Evolutionary conservation across 257 asterid species (phyloP).

Genomic region (Solanum medicagineum): DNA sequence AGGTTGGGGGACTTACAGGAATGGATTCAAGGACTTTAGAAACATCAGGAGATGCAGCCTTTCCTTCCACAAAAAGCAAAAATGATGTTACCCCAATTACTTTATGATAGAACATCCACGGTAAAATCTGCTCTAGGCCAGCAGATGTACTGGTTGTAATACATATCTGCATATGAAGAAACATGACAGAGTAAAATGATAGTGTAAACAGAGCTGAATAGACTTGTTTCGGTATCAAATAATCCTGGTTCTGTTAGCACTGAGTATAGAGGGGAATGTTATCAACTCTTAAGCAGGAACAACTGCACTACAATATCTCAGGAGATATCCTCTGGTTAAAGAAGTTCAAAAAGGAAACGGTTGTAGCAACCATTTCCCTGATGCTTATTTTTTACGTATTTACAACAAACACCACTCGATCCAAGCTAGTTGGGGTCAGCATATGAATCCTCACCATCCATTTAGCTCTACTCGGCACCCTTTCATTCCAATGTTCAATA

Average conservation of each 20-base stretch:
- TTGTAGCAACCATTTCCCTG: background rate
- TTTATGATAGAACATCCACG: constrained; percentile 72
- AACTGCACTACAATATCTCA: background rate
- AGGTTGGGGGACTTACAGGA: constrained; percentile 30
- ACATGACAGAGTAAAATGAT: background rate
- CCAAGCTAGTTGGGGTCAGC: background rate
- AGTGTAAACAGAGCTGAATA: background rate
- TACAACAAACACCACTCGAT: background rate
- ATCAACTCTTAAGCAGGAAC: background rate
- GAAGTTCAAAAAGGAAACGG: background rate
- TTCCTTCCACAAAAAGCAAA: constrained; percentile 58
- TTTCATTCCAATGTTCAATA: background rate
- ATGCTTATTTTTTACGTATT: background rate
- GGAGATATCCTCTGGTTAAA: background rate
- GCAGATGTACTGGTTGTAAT: constrained; percentile 52
- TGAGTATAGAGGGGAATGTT: background rate
- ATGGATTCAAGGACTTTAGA: constrained; percentile 41
- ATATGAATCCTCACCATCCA: background rate
- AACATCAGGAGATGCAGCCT: constrained; percentile 29
- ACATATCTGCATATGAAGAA: constrained; percentile 35
- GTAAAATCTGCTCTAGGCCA: constrained; percentile 51
- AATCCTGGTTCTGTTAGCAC: background rate
- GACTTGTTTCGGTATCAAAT: background rate
- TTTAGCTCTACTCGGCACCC: background rate
- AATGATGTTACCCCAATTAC: constrained; percentile 41